These are phyloP conservation scores for Xylaria sp. DNA, from an alignment of 2,329 filamentous ascomycete genomes.

Conservation along the genomic window DNA sequence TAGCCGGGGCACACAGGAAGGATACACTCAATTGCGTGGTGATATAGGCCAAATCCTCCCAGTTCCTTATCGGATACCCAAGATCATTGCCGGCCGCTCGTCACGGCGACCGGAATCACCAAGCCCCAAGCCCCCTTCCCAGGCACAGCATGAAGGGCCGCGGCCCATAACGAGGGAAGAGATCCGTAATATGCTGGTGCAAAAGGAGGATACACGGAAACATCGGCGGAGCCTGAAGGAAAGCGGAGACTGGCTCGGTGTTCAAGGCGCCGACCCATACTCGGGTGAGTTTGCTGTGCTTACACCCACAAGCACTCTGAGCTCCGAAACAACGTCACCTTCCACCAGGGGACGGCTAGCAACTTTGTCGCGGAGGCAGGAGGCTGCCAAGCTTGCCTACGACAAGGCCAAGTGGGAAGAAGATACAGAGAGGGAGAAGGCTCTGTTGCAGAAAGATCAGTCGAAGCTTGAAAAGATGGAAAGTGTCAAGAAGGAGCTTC, in stretches of 20 bases:
- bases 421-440: slow-evolving; percentile 52
- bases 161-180: slow-evolving; percentile 26
- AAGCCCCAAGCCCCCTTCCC: not conserved
- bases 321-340: slow-evolving; percentile 47
- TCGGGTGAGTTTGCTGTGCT: slow-evolving; percentile 60
- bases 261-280: slow-evolving; percentile 62
- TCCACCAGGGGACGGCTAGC: slow-evolving; percentile 42
- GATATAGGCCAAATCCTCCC: slow-evolving; percentile 15
- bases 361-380: slow-evolving; percentile 42
- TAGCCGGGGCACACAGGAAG: slow-evolving; percentile 27
- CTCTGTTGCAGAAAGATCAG: slow-evolving; percentile 45
- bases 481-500: slow-evolving; percentile 47
- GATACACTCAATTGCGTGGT: slow-evolving; percentile 25
- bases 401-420: slow-evolving; percentile 42
- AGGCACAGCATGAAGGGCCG: slow-evolving; percentile 10
- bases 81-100: not conserved
- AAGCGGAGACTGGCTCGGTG: slow-evolving; percentile 63
- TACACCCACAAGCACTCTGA: slow-evolving; percentile 52
- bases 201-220: slow-evolving; percentile 44
- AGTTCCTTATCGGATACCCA: not conserved
- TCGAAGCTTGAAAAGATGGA: slow-evolving; percentile 54
- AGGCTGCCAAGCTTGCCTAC: slow-evolving; percentile 44
- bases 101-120: not conserved
- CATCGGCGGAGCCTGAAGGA: slow-evolving; percentile 55
- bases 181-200: slow-evolving; percentile 29